Evolutionary conservation across 305 asterid genomes (phyloP).

Genomic region (Fraxinus nigra): DNA sequence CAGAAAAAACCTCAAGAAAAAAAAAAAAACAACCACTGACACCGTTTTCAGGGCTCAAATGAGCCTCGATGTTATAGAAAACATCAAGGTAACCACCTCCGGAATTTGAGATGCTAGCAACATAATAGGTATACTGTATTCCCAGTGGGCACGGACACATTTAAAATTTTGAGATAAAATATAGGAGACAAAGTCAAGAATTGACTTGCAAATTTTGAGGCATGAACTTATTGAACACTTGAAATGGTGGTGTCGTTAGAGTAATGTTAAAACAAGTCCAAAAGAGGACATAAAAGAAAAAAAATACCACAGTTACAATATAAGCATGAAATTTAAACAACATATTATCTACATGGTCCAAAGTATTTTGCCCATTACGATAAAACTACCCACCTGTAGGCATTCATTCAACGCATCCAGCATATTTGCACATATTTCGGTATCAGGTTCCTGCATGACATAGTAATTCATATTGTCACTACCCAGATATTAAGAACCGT

Average conservation of each 20-base stretch:
- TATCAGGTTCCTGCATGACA: conserved; percentile 78
- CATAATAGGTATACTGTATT: background rate
- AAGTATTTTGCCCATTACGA: background rate
- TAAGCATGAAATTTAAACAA: background rate
- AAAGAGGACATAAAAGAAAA: background rate
- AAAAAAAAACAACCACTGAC: background rate
- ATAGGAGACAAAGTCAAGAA: background rate
- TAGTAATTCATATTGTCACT: conserved; percentile 21
- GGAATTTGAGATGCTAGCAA: background rate
- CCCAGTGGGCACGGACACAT: background rate
- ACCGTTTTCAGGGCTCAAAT: background rate
- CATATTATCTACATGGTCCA: background rate
- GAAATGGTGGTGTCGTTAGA: background rate
- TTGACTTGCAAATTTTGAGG: background rate
- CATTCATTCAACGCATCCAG: conserved; percentile 84
- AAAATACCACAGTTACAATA: background rate
- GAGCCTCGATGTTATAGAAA: background rate
- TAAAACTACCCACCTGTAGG: conserved; percentile 55
- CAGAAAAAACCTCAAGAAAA: background rate
- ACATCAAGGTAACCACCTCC: background rate
- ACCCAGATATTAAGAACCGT: background rate
- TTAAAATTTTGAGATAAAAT: background rate
- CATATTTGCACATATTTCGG: conserved; percentile 81
- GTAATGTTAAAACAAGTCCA: conserved; percentile 1
- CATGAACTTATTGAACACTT: background rate